Base-by-base conservation (phyloP, 306 rosid species). In the Glycine latifolia region DNA sequence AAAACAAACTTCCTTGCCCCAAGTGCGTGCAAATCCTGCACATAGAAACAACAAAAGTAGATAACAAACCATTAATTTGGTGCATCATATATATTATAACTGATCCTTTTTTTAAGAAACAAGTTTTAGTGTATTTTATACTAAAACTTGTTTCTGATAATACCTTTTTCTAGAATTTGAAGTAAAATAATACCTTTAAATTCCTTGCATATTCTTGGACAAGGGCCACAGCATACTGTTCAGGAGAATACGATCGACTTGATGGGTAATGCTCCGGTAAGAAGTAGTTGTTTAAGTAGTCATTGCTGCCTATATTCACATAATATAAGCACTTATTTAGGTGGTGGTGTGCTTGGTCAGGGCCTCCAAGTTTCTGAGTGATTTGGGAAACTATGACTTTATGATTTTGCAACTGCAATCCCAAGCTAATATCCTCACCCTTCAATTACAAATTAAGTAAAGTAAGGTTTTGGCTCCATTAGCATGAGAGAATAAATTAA, bases 221-320 rank as follows among this genome's bases (percentile, higher is more conserved):
- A 59, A 94, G 92, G 49, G 4, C 66, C 0, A 0, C 3, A 16
- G 92, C 87, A 31, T 61, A 91, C 17, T 79, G 60, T 2, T 81
- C 77, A 10, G 84, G 58, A 39, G 83, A 33, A 63, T 50, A 84
- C 6, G 0, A 4, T 15, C 0, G 0, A 6, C 73, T 85, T 8
- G 91, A 13, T 12, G 10, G 4, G 83, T 90, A 94, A n/a, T 2
- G 15, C 1, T n/a, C 8, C 0, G 91, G 86, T 35, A 66, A 0
- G 78, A 84, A 94, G 77, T 88, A 94, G 67, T 91, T 94, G 89
- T 88, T 91, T 10, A 90, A 5, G 87, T 89, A 94, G 79, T 94
- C 98, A 41, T 90, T 89, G 73, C 73, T 85, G 14, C 97, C 98
- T 39, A 81, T 53, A 11, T 61, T 89, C 48, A 89, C 82, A 54